These are phyloP conservation scores for Cerrena zonata DNA, from an alignment of 1,284 basidiomycete species.

Conservation along the genomic window DNA sequence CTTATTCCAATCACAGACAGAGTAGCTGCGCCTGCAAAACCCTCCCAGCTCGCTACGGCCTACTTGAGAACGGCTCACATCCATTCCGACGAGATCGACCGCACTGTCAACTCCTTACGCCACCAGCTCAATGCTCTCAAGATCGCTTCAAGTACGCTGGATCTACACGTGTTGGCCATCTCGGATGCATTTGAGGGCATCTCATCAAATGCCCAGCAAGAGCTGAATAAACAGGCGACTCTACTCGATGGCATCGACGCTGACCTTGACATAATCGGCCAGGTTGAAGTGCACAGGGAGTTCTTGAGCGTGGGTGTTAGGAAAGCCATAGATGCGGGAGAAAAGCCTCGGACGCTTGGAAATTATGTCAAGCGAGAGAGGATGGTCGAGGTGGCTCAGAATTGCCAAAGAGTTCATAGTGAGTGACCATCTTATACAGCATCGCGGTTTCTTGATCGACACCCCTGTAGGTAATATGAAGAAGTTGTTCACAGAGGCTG, in stretches of 20 bases:
- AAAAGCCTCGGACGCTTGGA: slow-evolving; percentile 62
- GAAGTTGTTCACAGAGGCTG: slow-evolving; percentile 46
- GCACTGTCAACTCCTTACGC: slow-evolving; percentile 45
- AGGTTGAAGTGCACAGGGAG: slow-evolving; percentile 63
- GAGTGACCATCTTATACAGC: slow-evolving; percentile 19
- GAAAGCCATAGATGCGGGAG: slow-evolving; percentile 63
- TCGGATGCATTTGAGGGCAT: slow-evolving; percentile 66
- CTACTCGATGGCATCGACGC: slow-evolving; percentile 58
- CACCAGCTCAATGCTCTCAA: slow-evolving; percentile 61
- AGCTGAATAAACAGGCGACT: slow-evolving; percentile 56
- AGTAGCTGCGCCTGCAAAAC: slow-evolving; percentile 40
- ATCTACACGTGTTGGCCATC: slow-evolving; percentile 63
- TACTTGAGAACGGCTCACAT: slow-evolving; percentile 57
- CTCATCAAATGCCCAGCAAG: slow-evolving; percentile 45
- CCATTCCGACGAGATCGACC: slow-evolving; percentile 55
- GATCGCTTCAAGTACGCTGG: slow-evolving; percentile 63
- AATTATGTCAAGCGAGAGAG: slow-evolving; percentile 74
- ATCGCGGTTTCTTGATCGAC: neutral
- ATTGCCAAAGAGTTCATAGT: slow-evolving; percentile 69
- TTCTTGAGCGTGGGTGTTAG: slow-evolving; percentile 64
- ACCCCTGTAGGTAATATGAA: slow-evolving; percentile 47
- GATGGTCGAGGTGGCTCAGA: slow-evolving; percentile 74
- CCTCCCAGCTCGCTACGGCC: slow-evolving; percentile 57
- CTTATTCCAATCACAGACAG: slow-evolving; percentile 53
- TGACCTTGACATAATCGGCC: slow-evolving; percentile 62